These are phyloP conservation scores for Quercus cerris DNA, from an alignment of 306 rosid genomes.

Conservation along the genomic window DNA sequence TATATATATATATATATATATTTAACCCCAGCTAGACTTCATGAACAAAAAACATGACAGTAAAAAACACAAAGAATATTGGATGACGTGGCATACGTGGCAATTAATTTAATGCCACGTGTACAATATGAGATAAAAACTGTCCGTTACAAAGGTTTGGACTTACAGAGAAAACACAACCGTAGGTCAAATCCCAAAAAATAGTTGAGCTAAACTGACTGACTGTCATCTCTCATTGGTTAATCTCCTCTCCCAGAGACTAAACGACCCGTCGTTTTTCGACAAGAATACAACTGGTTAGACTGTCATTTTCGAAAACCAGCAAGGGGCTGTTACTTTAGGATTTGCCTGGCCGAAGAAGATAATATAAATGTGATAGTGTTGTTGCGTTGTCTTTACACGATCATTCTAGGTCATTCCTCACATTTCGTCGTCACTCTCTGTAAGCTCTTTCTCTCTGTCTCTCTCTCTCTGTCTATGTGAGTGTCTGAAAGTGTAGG, in stretches of 20 bases:
- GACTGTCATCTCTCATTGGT: not conserved
- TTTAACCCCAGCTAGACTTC: not conserved
- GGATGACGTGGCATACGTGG: not conserved
- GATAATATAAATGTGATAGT: not conserved
- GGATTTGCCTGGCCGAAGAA: not conserved
- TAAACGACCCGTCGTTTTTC: not conserved
- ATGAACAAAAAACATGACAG: not conserved
- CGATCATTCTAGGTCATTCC: not conserved
- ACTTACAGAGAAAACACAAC: not conserved
- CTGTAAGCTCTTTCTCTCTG: not conserved
- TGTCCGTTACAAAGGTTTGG: not conserved
- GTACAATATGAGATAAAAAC: not conserved
- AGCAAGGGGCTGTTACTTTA: not conserved
- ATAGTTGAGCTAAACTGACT: not conserved
- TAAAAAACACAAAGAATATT: not conserved
- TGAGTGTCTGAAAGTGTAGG: too few species aligned
- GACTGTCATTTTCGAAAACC: not conserved
- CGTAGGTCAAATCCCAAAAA: not conserved
- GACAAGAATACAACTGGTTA: not conserved
- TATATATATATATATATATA: too few species aligned
- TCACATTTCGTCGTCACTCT: not conserved
- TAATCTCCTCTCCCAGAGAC: not conserved
- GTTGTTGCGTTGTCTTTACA: too few species aligned
- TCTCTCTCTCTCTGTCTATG: too few species aligned
- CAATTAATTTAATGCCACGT: not conserved